These are phyloP conservation scores for Myriosclerotinia scirpicola DNA, from an alignment of 2,329 filamentous ascomycete genomes.

Conservation along the genomic window DNA sequence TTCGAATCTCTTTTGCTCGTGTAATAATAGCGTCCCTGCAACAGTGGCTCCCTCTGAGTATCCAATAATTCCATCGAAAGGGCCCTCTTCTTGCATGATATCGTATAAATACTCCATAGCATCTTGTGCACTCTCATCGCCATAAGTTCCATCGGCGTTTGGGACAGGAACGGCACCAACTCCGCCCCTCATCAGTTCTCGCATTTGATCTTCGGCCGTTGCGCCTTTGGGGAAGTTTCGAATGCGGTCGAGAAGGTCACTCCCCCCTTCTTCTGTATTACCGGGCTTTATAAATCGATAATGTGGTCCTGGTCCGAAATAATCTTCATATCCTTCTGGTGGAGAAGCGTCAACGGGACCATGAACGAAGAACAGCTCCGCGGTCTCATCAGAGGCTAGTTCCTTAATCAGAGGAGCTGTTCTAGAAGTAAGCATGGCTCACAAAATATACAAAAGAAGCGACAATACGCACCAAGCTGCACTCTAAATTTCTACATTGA, in stretches of 20 bases:
- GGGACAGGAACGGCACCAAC: slow-evolving; percentile 24
- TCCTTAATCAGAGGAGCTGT: slow-evolving; percentile 52
- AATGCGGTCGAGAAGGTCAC: slow-evolving; percentile 37
- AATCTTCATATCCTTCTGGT: slow-evolving; percentile 55
- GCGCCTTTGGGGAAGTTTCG: slow-evolving; percentile 36
- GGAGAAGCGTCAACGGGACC: slow-evolving; percentile 52
- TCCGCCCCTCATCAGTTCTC: slow-evolving; percentile 32
- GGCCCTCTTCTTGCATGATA: slow-evolving; percentile 48
- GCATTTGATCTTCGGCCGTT: slow-evolving; percentile 38
- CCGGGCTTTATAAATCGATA: slow-evolving; percentile 56
- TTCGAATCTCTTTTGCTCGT: slow-evolving; percentile 48
- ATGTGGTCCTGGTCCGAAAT: slow-evolving; percentile 56
- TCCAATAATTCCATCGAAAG: slow-evolving; percentile 56
- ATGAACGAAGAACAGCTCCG: slow-evolving; percentile 53
- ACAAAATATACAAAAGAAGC: slow-evolving; percentile 8
- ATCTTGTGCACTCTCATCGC: slow-evolving; percentile 29
- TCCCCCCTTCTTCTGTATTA: slow-evolving; percentile 37
- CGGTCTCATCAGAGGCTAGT: slow-evolving; percentile 47
- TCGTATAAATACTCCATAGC: slow-evolving; percentile 36
- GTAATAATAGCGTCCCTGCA: slow-evolving; percentile 54
- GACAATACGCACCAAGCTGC: slow-evolving; percentile 47
- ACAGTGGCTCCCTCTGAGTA: slow-evolving; percentile 61
- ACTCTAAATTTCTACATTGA: slow-evolving; percentile 54
- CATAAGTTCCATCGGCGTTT: slow-evolving; percentile 24
- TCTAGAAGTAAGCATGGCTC: slow-evolving; percentile 25